Evolutionary conservation across 495 filamentous ascomycete genomes (phyloP).

Genomic region (Geopyxis carbonaria): DNA sequence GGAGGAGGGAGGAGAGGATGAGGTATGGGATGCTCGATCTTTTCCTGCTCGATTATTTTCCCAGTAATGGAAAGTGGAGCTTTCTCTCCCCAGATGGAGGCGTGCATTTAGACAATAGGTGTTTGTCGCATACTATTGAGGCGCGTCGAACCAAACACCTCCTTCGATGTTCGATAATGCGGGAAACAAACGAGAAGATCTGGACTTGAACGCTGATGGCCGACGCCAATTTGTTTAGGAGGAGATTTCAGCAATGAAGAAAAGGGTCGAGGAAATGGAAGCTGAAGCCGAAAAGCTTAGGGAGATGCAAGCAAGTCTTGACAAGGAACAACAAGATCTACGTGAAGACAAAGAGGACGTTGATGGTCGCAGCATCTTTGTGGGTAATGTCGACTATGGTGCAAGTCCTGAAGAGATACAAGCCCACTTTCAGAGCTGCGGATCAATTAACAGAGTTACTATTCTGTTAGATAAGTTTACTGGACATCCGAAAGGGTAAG

Average conservation of each 20-base stretch:
- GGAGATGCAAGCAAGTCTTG: constrained; percentile 85
- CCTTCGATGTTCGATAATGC: too few species aligned
- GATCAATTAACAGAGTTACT: constrained; percentile 94
- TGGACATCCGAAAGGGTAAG: constrained; percentile 94
- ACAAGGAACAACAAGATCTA: constrained; percentile 64
- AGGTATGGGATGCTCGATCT: constrained; percentile 5
- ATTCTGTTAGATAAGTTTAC: constrained; percentile 97
- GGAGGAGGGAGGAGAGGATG: constrained; percentile 4
- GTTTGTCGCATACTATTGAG: too few species aligned
- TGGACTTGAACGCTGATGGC: constrained; percentile 7
- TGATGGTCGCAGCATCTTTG: constrained; percentile 89
- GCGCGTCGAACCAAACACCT: too few species aligned
- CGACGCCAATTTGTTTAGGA: constrained; percentile 35
- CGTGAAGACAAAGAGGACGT: constrained; percentile 91
- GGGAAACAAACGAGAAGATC: too few species aligned
- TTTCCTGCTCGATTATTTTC: constrained; percentile 7
- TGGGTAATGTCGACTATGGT: constrained; percentile 97
- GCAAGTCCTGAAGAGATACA: constrained; percentile 97
- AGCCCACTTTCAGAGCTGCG: constrained; percentile 94
- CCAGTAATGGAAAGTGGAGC: neutral
- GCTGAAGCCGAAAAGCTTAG: constrained; percentile 89
- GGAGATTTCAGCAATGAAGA: constrained; percentile 97
- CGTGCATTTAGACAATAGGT: too few species aligned
- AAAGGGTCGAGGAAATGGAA: constrained; percentile 96
- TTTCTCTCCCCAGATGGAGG: too few species aligned